Evolutionary conservation across 2,329 filamentous ascomycete genomes (phyloP).

Genomic region (Ceratocystis diversiconidia): DNA sequence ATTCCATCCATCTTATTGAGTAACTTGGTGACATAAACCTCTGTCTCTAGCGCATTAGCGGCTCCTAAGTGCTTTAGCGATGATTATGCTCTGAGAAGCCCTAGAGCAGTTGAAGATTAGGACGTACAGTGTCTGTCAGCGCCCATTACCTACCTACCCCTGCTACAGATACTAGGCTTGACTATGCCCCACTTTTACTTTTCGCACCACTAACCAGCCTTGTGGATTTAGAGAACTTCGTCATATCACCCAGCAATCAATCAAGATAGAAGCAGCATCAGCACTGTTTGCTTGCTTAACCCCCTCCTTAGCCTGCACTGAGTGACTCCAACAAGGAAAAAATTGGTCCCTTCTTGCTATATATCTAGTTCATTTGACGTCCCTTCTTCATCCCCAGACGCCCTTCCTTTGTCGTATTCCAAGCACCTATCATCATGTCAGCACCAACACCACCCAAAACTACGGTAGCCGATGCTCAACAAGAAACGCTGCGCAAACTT

Average conservation of each 20-base stretch:
- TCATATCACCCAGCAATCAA: background rate
- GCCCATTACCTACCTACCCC: background rate
- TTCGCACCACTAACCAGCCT: background rate
- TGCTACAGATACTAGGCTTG: background rate
- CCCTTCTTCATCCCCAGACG: background rate
- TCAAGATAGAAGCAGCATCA: background rate
- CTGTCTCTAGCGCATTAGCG: no score
- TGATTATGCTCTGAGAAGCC: background rate
- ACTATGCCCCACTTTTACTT: background rate
- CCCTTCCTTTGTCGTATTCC: background rate
- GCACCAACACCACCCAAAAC: background rate
- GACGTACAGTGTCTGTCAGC: background rate
- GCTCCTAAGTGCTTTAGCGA: background rate
- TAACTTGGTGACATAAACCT: no score
- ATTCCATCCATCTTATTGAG: no score
- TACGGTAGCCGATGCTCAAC: background rate
- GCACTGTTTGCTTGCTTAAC: background rate
- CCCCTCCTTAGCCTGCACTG: background rate
- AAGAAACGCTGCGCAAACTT: constrained; percentile 7
- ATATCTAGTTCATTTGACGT: background rate
- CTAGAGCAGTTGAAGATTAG: background rate
- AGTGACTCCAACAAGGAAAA: background rate
- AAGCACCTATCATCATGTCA: background rate
- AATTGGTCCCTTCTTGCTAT: background rate
- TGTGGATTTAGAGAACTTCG: background rate